phyloP scores from a whole-genome alignment of 1,284 basidiomycete genomes.

The Bjerkandera adusta region DNA sequence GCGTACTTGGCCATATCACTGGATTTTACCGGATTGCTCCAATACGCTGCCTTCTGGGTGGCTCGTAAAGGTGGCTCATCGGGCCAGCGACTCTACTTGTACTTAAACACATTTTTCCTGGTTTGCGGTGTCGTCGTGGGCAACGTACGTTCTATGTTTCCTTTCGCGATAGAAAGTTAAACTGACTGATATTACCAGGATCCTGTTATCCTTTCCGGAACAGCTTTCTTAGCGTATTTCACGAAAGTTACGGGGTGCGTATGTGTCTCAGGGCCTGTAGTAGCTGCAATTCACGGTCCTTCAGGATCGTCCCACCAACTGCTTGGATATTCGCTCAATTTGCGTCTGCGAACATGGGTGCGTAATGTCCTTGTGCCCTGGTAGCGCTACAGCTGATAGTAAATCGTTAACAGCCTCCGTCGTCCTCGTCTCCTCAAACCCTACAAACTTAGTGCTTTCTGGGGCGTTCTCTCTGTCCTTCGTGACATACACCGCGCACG shows the following conservation, averaged over 20 bases:
- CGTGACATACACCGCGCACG: slow-evolving; percentile 57
- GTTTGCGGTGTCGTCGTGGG: slow-evolving; percentile 80
- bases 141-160: slow-evolving; percentile 50
- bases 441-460: slow-evolving; percentile 68
- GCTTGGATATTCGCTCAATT: slow-evolving; percentile 74
- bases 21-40: slow-evolving; percentile 86
- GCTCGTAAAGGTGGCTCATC: slow-evolving; percentile 73
- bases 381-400: neutral
- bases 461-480: slow-evolving; percentile 49
- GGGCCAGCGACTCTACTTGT: slow-evolving; percentile 63
- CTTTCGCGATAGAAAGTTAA: neutral
- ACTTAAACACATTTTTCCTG: slow-evolving; percentile 40
- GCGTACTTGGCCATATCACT: slow-evolving; percentile 95
- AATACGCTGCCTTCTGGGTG: slow-evolving; percentile 87
- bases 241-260: slow-evolving; percentile 62
- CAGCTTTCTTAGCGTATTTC: slow-evolving; percentile 85
- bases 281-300: neutral
- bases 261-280: slow-evolving; percentile 45
- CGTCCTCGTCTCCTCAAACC: slow-evolving; percentile 61
- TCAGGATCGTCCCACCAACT: slow-evolving; percentile 50
- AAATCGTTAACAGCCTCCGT: slow-evolving; percentile 28
- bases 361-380: slow-evolving; percentile 37
- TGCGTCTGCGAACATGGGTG: slow-evolving; percentile 78
- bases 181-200: slow-evolving; percentile 42
- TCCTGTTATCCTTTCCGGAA: slow-evolving; percentile 83